Conservation (phyloP, 2,329 filamentous ascomycete genomes). For the Fusarium sp. region DNA sequence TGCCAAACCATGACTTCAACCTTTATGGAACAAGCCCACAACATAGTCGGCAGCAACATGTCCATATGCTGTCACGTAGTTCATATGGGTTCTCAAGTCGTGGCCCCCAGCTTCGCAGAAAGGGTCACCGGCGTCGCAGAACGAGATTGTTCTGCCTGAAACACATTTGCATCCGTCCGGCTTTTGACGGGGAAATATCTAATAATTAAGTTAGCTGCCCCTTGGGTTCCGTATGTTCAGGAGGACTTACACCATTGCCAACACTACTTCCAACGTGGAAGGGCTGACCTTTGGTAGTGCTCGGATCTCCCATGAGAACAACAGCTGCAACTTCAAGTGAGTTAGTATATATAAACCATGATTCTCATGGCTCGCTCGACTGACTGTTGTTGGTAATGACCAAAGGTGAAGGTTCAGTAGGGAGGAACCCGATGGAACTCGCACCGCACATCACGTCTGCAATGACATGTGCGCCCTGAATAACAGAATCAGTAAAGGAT, state of each 20-base stretch:
- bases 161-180: conserved; percentile 27
- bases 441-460: conserved; percentile 40
- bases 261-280: conserved; percentile 37
- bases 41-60: conserved; percentile 24
- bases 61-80: conserved; percentile 33
- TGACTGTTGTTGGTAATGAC: conserved; percentile 25
- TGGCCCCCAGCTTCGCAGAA: conserved; percentile 38
- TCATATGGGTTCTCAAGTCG: conserved; percentile 35
- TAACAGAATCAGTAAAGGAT: neutral
- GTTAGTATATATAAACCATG: neutral
- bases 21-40: conserved; percentile 16
- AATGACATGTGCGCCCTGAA: conserved; percentile 40
- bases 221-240: fast-evolving
- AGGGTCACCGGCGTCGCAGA: conserved; percentile 37
- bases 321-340: conserved; percentile 27
- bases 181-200: conserved; percentile 36
- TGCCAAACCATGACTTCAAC: too few species aligned
- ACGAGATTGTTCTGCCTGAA: conserved; percentile 24
- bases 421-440: conserved; percentile 35
- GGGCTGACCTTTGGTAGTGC: conserved; percentile 29
- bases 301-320: conserved; percentile 43
- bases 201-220: neutral
- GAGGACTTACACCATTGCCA: conserved; percentile 29
- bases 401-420: conserved; percentile 19
- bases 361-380: neutral